A percentile compares a stretch with the other conserved stretches of the same genome.
phyloP scores from a whole-genome alignment of 1,139 yeast species.

The Keqinozyma sinolaborantium region DNA sequence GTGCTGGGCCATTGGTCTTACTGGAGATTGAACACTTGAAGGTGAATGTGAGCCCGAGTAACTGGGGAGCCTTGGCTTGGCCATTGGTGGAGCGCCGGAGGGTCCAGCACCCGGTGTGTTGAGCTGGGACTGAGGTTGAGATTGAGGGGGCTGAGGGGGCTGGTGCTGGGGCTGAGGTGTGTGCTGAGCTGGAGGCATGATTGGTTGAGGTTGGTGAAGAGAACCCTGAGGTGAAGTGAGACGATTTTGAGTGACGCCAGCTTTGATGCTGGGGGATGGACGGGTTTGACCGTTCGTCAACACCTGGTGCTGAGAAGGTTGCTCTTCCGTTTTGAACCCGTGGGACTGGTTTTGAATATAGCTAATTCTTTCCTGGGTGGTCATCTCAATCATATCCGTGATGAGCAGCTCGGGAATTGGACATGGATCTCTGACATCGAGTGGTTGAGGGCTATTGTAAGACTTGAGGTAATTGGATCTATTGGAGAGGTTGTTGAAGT shows the following conservation, averaged over 20 bases:
- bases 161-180: neutral
- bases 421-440: slow-evolving; percentile 45
- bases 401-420: slow-evolving; percentile 45
- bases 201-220: neutral
- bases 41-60: slow-evolving; percentile 1
- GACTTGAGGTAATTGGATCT: slow-evolving; percentile 42
- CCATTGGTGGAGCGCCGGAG: too few species aligned
- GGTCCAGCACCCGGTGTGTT: neutral
- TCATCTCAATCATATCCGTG: neutral
- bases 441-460: slow-evolving; percentile 40
- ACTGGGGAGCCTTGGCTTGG: neutral
- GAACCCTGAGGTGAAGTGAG: neutral
- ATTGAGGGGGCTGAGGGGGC: neutral
- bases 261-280: neutral
- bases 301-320: slow-evolving; percentile 2
- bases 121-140: neutral
- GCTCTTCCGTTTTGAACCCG: slow-evolving; percentile 28
- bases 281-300: neutral
- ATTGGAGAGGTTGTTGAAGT: slow-evolving; percentile 38
- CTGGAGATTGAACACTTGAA: slow-evolving; percentile 1
- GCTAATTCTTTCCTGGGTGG: slow-evolving; percentile 37
- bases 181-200: neutral
- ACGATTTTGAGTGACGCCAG: neutral
- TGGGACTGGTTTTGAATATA: slow-evolving; percentile 38
- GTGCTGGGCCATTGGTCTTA: neutral